Evolutionary conservation across 257 asterid genomes (phyloP), one percentile per base, ranked within the genome.

Genomic region (Thymus quinquecostatus): DNA sequence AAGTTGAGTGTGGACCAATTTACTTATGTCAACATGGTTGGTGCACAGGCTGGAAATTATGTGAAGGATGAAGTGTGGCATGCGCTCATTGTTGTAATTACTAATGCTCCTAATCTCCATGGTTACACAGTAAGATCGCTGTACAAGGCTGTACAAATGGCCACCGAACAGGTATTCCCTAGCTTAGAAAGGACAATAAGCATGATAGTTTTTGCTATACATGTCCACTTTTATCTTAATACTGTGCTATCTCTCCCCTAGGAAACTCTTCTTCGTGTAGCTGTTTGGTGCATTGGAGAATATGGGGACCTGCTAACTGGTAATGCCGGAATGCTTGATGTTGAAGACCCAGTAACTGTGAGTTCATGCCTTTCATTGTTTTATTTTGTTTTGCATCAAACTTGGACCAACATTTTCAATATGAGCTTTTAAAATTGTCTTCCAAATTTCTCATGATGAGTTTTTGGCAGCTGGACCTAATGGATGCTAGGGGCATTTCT

Each of bases 211-310:
- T 57, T 34, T 68, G 36, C 29, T 50, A 51, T 59, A 33, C 54
- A 50, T 47, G 55, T 70, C 49, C 56, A 33, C 65, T 70, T 32
- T 33, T 48, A 65, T 62, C 73, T 59, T 75, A 56, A 64, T 60
- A 64, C 27, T 60, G 34, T 61, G 47, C 68, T 65, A 70, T 79
- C 48, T 68, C 63, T 81, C 72, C 69, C 60, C 70, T 65, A 92
- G 98, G 98, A 88, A 88, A 83, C 85, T 75, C 98, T 92, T 71
- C 87, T 92, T 73, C 88, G 97, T 72, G 97, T 92, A 81, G 89
- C 91, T 30, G 94, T 92, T 78, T 92, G 98, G 98, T 92, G 97
- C 85, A 84, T 90, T 33, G 98, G 98, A 78, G 98, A 92, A 86
- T 92, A 89, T 71, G 98, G 92, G 38, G 98, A 92, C 74, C 78